A percentile compares a stretch with the other conserved stretches of the same genome.
Conservation (phyloP, 1,139 yeast species). For the Saccharomycopsis hybrid region DNA sequence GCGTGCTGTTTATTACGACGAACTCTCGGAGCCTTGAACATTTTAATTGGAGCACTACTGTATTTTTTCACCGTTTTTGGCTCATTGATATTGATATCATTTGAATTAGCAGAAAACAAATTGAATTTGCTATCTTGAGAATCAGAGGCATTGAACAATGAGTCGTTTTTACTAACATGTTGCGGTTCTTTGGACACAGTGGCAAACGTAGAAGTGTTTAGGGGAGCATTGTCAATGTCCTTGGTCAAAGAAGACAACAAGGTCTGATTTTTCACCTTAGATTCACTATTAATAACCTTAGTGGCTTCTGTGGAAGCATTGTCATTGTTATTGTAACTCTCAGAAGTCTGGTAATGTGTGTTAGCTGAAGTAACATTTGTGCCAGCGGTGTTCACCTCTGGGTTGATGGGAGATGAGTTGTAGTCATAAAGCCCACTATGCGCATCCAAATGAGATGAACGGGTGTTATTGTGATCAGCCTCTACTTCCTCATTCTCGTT, state of each 20-base stretch:
- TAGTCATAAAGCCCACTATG: neutral
- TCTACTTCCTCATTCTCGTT: slow-evolving; percentile 8
- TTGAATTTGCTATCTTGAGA: slow-evolving; percentile 10
- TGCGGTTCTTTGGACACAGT: no score
- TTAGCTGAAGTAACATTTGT: no score
- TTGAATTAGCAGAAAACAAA: slow-evolving; percentile 9
- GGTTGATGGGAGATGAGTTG: no score
- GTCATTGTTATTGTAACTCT: neutral
- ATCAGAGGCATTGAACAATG: slow-evolving; percentile 23
- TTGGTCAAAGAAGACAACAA: slow-evolving; percentile 30
- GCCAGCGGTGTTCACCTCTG: no score
- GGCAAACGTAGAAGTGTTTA: slow-evolving; percentile 23
- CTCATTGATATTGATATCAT: neutral
- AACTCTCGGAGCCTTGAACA: slow-evolving; percentile 43
- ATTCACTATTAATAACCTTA: slow-evolving; percentile 10
- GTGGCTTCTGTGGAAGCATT: slow-evolving; percentile 16
- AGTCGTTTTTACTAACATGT: slow-evolving; percentile 26
- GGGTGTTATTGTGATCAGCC: neutral
- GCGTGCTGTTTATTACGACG: slow-evolving; percentile 24
- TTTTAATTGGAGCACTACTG: slow-evolving; percentile 28
- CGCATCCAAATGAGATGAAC: neutral
- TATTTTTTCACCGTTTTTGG: slow-evolving; percentile 32
- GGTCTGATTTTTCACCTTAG: slow-evolving; percentile 23
- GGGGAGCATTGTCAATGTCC: slow-evolving; percentile 21
- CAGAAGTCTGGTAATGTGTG: slow-evolving; percentile 2